Percentiles rank a stretch among this genome's conserved stretches.
Conservation (phyloP, 2,329 filamentous ascomycete species). For the Trichoderma afroharzianum region DNA sequence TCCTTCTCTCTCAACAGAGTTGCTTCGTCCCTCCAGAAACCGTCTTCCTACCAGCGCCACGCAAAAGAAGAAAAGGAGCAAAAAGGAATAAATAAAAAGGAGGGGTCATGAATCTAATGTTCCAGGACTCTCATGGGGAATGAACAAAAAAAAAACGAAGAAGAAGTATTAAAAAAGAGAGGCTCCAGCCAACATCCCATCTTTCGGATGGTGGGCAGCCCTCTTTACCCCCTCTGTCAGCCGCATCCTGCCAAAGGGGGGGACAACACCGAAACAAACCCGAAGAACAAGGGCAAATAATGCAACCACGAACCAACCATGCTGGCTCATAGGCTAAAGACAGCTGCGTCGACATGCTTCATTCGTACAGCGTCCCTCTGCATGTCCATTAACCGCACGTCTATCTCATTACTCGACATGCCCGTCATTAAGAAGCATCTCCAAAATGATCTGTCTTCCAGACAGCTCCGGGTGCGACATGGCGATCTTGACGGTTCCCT, state of each 20-base stretch:
- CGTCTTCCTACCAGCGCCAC: conserved; percentile 5
- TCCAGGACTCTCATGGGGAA: neutral
- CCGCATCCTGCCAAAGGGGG: neutral
- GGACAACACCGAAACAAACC: neutral
- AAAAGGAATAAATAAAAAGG: neutral
- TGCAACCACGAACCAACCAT: neutral
- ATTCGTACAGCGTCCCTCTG: neutral
- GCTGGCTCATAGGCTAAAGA: neutral
- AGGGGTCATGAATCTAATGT: neutral
- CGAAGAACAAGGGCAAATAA: neutral
- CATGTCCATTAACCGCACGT: neutral
- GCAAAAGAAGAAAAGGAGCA: neutral
- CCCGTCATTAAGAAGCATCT: conserved; percentile 88
- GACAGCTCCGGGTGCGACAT: conserved; percentile 91
- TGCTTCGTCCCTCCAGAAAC: neutral
- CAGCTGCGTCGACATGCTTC: neutral
- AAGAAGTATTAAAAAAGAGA: neutral
- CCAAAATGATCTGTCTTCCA: conserved; percentile 81
- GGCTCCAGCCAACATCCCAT: neutral
- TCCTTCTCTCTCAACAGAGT: neutral
- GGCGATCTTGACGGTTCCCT: conserved; percentile 84
- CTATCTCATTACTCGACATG: conserved; percentile 46
- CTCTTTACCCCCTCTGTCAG: neutral
- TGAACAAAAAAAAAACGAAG: neutral
- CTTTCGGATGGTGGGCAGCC: neutral